Conservation (phyloP, 352 stramenopile genomes). For the Pythium pyrilobum region DNA sequence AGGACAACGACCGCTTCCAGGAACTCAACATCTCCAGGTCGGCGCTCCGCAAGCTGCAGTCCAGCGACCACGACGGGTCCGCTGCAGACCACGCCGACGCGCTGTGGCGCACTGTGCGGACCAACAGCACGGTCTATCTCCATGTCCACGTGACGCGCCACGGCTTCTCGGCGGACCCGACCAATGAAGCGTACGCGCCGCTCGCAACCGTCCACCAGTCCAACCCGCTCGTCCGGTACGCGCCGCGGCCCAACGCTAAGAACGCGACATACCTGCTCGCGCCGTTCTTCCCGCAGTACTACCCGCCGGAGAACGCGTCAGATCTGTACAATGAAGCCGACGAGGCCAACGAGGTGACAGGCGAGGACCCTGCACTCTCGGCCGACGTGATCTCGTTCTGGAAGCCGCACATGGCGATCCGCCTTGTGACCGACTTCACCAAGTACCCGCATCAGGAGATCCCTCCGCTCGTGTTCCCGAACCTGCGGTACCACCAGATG, state of each 20-base stretch:
- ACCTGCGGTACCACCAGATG: constrained; percentile 57
- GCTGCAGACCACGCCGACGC: background rate
- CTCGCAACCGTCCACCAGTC: constrained; percentile 63
- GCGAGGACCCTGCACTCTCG: constrained; percentile 23
- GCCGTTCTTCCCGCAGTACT: constrained; percentile 17
- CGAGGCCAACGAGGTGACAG: background rate
- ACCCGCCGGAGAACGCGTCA: constrained; percentile 4
- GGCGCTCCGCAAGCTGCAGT: background rate
- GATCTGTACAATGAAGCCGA: constrained; percentile 5
- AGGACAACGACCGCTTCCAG: constrained; percentile 44
- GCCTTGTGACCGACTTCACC: constrained; percentile 71
- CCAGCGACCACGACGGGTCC: background rate
- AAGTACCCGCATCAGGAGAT: constrained; percentile 64
- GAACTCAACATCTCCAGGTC: constrained; percentile 51
- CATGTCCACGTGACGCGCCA: constrained; percentile 67
- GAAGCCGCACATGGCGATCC: constrained; percentile 68
- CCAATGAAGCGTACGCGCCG: constrained; percentile 33
- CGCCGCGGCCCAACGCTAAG: constrained; percentile 47
- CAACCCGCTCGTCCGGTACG: constrained; percentile 55
- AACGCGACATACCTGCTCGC: constrained; percentile 55
- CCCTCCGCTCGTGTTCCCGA: constrained; percentile 62
- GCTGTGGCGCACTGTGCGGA: constrained; percentile 37
- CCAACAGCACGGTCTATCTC: constrained; percentile 59
- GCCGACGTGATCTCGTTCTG: constrained; percentile 57
- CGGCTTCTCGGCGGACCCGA: constrained; percentile 40